Conservation (phyloP, 2,329 filamentous ascomycete species). For the Aotearoamyces nothofagi region DNA sequence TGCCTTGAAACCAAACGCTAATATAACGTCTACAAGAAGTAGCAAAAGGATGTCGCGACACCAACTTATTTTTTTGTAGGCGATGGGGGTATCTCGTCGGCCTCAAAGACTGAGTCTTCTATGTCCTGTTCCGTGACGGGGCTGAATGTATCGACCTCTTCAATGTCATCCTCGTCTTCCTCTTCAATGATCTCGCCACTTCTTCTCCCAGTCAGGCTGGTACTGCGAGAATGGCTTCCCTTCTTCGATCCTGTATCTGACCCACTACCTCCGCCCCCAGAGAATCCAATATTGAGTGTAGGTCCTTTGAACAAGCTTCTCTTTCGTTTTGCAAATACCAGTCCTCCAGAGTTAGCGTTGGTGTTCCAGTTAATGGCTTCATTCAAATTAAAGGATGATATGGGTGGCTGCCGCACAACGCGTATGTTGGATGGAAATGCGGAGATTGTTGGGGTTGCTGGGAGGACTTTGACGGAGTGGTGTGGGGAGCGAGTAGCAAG, state of each 20-base stretch:
- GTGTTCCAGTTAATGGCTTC: slow-evolving; percentile 36
- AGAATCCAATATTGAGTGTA: slow-evolving; percentile 40
- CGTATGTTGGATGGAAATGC: slow-evolving; percentile 78
- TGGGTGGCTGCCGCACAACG: slow-evolving; percentile 49
- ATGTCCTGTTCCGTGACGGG: slow-evolving; percentile 24
- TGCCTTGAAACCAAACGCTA: too few relatives aligned
- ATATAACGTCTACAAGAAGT: too few relatives aligned
- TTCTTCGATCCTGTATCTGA: slow-evolving; percentile 2
- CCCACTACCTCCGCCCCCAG: slow-evolving; percentile 19
- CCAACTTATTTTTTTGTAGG: too few relatives aligned
- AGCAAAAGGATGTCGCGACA: too few relatives aligned
- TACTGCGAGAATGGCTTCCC: slow-evolving; percentile 32
- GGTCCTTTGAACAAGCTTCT: slow-evolving; percentile 73
- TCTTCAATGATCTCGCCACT: slow-evolving; percentile 62
- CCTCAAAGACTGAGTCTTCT: slow-evolving; percentile 8
- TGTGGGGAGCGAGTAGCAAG: slow-evolving; percentile 61
- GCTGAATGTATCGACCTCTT: slow-evolving; percentile 38
- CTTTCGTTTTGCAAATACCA: slow-evolving; percentile 72
- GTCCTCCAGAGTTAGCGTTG: slow-evolving; percentile 32
- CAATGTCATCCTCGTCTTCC: slow-evolving; percentile 38
- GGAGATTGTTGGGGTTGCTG: slow-evolving; percentile 63
- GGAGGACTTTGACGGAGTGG: slow-evolving; percentile 86
- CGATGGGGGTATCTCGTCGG: not conserved
- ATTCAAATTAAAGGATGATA: slow-evolving; percentile 38
- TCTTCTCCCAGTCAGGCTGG: slow-evolving; percentile 48